Conservation (phyloP, 495 filamentous ascomycete genomes). For the Recurvomyces mirabilis region DNA sequence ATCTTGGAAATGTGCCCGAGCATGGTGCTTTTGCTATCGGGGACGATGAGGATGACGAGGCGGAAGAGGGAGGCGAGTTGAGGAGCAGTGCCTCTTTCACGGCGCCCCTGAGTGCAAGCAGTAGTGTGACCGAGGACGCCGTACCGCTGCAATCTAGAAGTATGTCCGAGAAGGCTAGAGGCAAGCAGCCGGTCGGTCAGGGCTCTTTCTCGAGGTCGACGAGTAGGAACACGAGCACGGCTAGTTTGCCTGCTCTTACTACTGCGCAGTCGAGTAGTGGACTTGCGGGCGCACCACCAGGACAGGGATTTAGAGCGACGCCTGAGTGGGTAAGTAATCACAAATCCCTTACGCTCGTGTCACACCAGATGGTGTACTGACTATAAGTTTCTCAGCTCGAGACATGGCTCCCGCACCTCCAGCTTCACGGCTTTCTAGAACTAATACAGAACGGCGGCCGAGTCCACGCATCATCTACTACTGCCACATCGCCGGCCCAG, state of each 20-base stretch:
- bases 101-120: conserved; percentile 5
- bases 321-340: conserved; percentile 50
- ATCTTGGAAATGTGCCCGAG: conserved; percentile 70
- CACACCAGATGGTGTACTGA: conserved; percentile 14
- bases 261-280: too few species aligned
- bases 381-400: conserved; percentile 54
- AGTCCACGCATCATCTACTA: too few species aligned
- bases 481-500: too few species aligned
- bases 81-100: not conserved
- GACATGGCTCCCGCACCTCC: conserved; percentile 83
- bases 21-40: conserved; percentile 80
- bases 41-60: conserved; percentile 67
- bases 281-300: conserved; percentile 37
- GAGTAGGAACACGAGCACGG: conserved; percentile 83
- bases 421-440: conserved; percentile 71
- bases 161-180: conserved; percentile 96
- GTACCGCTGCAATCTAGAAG: conserved; percentile 81
- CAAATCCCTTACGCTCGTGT: not conserved
- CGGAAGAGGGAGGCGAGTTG: conserved; percentile 37
- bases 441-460: conserved; percentile 1
- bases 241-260: conserved; percentile 60
- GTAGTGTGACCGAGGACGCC: conserved; percentile 53
- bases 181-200: conserved; percentile 87
- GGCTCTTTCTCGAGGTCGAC: conserved; percentile 81
- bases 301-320: conserved; percentile 59